These are phyloP conservation scores for Casuarina cunninghamiana DNA, from an alignment of 306 rosid genomes.

Conservation along the genomic window DNA sequence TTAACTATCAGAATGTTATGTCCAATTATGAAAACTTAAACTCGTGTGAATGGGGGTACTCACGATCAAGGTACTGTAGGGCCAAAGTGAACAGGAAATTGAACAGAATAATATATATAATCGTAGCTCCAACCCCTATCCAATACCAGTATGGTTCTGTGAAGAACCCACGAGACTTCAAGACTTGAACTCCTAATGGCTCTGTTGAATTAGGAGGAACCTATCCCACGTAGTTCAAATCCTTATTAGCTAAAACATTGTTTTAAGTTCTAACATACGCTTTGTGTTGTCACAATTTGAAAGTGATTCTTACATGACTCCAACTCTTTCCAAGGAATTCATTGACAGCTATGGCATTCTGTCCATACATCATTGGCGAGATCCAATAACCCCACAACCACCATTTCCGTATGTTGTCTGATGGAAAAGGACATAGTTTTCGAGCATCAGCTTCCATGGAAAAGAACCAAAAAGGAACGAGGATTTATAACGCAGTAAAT, in stretches of 20 bases:
- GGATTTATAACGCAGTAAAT: neutral
- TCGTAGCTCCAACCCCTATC: constrained; percentile 82
- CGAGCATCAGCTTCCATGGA: neutral
- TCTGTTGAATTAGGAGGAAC: constrained; percentile 62
- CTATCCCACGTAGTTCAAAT: constrained; percentile 33
- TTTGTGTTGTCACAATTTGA: neutral
- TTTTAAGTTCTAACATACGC: neutral
- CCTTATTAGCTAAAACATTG: neutral
- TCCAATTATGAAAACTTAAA: neutral
- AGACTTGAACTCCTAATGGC: constrained; percentile 62
- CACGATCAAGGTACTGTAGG: constrained; percentile 68
- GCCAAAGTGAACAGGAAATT: constrained; percentile 68
- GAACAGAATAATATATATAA: constrained; percentile 66
- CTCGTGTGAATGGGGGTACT: constrained; percentile 18
- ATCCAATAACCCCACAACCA: constrained; percentile 76
- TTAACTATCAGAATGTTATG: constrained; percentile 21
- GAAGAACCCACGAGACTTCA: constrained; percentile 71
- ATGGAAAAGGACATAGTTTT: constrained; percentile 6
- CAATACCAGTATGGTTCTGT: constrained; percentile 81
- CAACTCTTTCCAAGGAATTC: constrained; percentile 84
- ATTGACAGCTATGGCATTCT: constrained; percentile 79
- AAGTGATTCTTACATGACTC: constrained; percentile 40
- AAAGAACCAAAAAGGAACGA: neutral
- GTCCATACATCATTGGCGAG: constrained; percentile 85
- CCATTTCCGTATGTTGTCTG: constrained; percentile 36